Evolutionary conservation across 2,329 filamentous ascomycete species (phyloP), one percentile per base, ranked within the genome.

Genomic region (Dryadomyces quercivorus): DNA sequence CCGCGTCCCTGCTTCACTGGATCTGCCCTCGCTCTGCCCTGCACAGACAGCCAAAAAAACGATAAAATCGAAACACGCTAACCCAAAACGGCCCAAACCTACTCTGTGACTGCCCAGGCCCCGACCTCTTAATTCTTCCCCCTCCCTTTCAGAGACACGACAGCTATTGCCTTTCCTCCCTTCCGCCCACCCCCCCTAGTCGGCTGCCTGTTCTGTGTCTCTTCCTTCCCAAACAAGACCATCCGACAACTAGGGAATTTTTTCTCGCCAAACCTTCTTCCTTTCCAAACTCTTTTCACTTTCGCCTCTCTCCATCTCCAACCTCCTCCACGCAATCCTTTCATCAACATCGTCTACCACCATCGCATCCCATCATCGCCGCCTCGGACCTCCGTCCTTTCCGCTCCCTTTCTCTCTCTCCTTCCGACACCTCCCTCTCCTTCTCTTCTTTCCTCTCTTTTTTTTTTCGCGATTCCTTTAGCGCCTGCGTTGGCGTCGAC

Each of bases 61-160:
- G 53, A 54, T 55, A 56, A 58, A 53, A 42, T 50, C 2, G n/a
- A 16, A 5, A 4, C 2, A 10, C 7, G n/a, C 57, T 58, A 58
- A 49, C 57, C 53, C 0, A 0, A 52, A 43, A 9, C n/a, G 1
- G 42, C 42, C 16, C 46, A 3, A 7, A 26, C 7, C 20, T 34
- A 5, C 43, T n/a, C 20, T 47, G 21, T 20, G 47, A 34, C 47
- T 49, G 50, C 36, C 50, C 40, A 51, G 21, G 5, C 38, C 52
- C 54, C 54, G 56, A 40, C 54, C 56, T 51, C 53, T 57, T 53
- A 43, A 50, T 50, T 50, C 40, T 26, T 44, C 49, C 49, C 53
- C 54, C 50, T 38, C 53, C 44, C 46, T 56, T 53, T 53, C 55
- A 54, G 56, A 59, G 54, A 59, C 54, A 40, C 26, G 50, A 58